phyloP scores from a whole-genome alignment of 352 stramenopile genomes.

The Globisporangium okanoganense region DNA sequence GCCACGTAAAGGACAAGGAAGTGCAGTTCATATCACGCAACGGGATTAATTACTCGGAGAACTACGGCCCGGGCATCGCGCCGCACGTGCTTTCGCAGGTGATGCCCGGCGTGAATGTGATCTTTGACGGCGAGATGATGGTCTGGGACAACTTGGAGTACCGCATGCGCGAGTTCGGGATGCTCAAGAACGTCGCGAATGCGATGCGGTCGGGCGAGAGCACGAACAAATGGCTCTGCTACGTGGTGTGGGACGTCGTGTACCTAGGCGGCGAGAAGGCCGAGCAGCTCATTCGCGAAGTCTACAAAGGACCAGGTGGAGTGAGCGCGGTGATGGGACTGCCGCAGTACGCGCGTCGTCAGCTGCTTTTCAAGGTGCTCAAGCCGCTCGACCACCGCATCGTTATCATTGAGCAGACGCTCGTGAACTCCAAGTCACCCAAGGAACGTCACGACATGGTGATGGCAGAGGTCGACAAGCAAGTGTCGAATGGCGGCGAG shows the following conservation, averaged over 20 bases:
- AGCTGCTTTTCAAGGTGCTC: constrained; percentile 60
- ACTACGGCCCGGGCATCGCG: constrained; percentile 57
- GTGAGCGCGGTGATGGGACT: constrained; percentile 71
- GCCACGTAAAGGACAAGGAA: constrained; percentile 51
- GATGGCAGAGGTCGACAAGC: constrained; percentile 76
- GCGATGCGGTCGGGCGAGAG: constrained; percentile 43
- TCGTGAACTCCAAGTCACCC: constrained; percentile 67
- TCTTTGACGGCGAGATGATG: constrained; percentile 88
- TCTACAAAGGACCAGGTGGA: constrained; percentile 54
- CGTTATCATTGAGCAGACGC: constrained; percentile 74
- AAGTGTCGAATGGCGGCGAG: constrained; percentile 72
- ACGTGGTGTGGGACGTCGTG: constrained; percentile 83
- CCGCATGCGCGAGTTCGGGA: constrained; percentile 66
- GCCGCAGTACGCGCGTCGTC: constrained; percentile 52
- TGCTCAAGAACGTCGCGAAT: constrained; percentile 80
- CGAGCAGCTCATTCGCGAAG: constrained; percentile 52
- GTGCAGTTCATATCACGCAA: constrained; percentile 87
- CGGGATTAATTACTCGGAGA: constrained; percentile 77
- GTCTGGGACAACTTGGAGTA: constrained; percentile 85
- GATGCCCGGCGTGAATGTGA: constrained; percentile 52
- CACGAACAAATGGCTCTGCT: constrained; percentile 76
- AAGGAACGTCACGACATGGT: constrained; percentile 77
- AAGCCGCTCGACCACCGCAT: constrained; percentile 72
- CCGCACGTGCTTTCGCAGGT: constrained; percentile 66
- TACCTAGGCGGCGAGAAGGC: constrained; percentile 54